Base-by-base conservation (phyloP, 805 yeast species). In the Candida broadrunensis region DNA sequence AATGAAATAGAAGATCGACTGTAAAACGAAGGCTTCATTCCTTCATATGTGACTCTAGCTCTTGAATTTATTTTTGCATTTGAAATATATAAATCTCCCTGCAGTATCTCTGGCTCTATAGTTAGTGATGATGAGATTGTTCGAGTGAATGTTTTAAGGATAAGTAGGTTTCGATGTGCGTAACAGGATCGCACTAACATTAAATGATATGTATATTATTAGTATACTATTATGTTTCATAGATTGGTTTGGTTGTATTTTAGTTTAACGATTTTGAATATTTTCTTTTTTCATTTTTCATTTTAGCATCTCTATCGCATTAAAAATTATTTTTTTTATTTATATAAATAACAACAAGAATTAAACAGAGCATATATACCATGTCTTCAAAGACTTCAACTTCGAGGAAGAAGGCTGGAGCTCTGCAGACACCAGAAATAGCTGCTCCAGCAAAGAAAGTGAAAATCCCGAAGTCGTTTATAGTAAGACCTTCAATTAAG, bases 401-500 rank as follows among this genome's bases (percentile, higher is more conserved):
- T 11, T 36, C 60, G 15, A 58, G 53, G 46, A 60, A 60, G 49
- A 60, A 56, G 45, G 30, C 54, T 5, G 15, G 53, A n/a, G 34
- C 59, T 6, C n/a, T n/a, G n/a, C 50, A 60, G 2, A 40, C 23
- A 4, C 17, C 55, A 3, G 41, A 54, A 1, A 47, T 49, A 2
- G 45, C 53, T 1, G 44, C 48, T 1, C 46, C 60, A 3, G 46
- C 51, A 9, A 69, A 65, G 52, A 64, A 61, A 47, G 33, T 65
- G 30, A 72, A 71, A 43, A 24, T 66, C 1, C 78, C 77, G 2
- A 69, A 66, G 48, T 37, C 54, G 6, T 69, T 53, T 45, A 66
- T 72, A n/a, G 69, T 60, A 5, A 49, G 78, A 16, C 77, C 77
- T 1, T 37, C 56, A 2, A 23, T 42, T 2, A 46, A 46, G 12